phyloP scores from a whole-genome alignment of 768 basidiomycete genomes.

The Tulasnella sp. region DNA sequence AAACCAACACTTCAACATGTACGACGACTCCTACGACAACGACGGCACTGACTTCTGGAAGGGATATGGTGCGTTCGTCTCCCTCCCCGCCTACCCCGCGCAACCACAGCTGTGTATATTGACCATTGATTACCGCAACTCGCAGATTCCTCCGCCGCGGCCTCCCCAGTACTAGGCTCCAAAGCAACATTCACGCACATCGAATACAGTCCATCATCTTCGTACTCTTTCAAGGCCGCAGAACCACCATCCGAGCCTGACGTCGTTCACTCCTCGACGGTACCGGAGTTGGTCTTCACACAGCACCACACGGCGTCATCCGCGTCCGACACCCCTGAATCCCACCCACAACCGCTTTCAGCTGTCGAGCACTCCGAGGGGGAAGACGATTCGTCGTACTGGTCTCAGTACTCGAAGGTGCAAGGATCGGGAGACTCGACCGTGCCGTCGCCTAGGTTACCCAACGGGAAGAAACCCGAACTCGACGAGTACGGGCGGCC shows the following conservation, averaged over 20 bases:
- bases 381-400: constrained; percentile 28
- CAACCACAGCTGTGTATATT: background rate
- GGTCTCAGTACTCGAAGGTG: constrained; percentile 27
- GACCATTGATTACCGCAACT: constrained; percentile 5
- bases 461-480: constrained; percentile 17
- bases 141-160: constrained; percentile 6
- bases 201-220: background rate
- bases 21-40: background rate
- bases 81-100: background rate
- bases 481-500: constrained; percentile 19
- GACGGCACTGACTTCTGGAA: constrained; percentile 15
- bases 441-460: constrained; percentile 26
- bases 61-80: constrained; percentile 14
- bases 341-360: background rate
- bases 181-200: constrained; percentile 4
- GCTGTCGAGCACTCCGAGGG: background rate
- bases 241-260: background rate
- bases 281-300: background rate
- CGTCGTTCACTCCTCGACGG: background rate
- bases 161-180: background rate
- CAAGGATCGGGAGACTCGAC: constrained; percentile 33
- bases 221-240: background rate
- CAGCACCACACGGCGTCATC: background rate
- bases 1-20: constrained; percentile 14
- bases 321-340: constrained; percentile 7